Conservation (phyloP, 1,284 basidiomycete genomes). For the Boletus sp. region DNA sequence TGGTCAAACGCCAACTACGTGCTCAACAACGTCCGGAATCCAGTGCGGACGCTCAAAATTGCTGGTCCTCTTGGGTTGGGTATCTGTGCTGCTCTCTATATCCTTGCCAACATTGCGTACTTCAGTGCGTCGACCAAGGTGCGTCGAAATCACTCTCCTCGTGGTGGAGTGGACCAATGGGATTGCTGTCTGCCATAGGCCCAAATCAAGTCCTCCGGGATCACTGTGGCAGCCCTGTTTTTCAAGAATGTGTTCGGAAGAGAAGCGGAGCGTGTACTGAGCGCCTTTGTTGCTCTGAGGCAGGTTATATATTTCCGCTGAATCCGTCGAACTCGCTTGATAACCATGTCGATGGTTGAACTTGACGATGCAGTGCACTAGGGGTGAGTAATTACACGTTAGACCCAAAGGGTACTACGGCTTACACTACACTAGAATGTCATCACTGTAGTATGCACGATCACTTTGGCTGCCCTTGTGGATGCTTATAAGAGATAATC, state of each 20-base stretch:
- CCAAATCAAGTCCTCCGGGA: conserved; percentile 41
- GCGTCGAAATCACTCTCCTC: too few relatives aligned
- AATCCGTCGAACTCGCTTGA: neutral
- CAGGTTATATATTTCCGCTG: conserved; percentile 3
- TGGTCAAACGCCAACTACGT: conserved; percentile 54
- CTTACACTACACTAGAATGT: conserved; percentile 29
- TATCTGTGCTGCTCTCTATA: conserved; percentile 45
- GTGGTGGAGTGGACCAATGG: too few relatives aligned
- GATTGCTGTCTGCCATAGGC: conserved; percentile 25
- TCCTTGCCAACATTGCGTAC: conserved; percentile 53
- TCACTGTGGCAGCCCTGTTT: conserved; percentile 52
- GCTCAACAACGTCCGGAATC: conserved; percentile 47
- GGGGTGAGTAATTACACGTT: conserved; percentile 24
- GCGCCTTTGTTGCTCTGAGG: conserved; percentile 52
- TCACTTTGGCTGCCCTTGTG: neutral
- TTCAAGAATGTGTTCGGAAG: conserved; percentile 53
- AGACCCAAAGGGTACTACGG: too few relatives aligned
- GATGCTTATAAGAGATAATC: neutral
- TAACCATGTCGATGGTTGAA: neutral
- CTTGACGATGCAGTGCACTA: conserved; percentile 19
- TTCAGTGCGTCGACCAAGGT: conserved; percentile 37
- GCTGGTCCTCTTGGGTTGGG: conserved; percentile 51
- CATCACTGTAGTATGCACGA: conserved; percentile 29
- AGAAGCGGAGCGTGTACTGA: conserved; percentile 43
- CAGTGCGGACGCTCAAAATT: conserved; percentile 48